These are phyloP conservation scores for Colletotrichum chlorophyti DNA, from an alignment of 2,329 filamentous ascomycete genomes.

Conservation along the genomic window DNA sequence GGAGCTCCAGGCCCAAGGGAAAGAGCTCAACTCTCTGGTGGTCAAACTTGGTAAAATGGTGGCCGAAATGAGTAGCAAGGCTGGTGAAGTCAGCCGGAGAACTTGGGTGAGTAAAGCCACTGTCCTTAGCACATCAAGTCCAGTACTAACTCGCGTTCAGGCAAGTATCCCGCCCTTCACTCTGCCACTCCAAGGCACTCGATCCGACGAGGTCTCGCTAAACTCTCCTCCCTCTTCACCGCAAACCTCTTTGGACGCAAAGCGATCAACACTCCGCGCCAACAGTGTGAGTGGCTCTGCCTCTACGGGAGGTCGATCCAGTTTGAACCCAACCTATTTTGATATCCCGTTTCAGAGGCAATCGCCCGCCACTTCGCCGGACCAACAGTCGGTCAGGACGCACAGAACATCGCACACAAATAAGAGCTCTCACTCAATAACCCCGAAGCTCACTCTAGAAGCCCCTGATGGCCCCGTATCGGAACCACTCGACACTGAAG, in stretches of 20 bases:
- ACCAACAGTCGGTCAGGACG: slow-evolving; percentile 8
- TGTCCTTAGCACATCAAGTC: not conserved
- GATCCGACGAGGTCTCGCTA: slow-evolving; percentile 23
- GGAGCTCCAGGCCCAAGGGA: slow-evolving; percentile 76
- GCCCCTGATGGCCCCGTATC: slow-evolving; percentile 12
- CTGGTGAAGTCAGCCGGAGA: slow-evolving; percentile 81
- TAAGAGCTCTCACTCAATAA: not conserved
- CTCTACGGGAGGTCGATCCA: slow-evolving; percentile 19
- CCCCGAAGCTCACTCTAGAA: slow-evolving; percentile 24
- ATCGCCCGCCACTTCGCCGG: slow-evolving; percentile 17
- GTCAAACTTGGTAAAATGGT: slow-evolving; percentile 78
- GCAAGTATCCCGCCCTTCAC: slow-evolving; percentile 30
- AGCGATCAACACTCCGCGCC: slow-evolving; percentile 24
- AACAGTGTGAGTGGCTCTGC: slow-evolving; percentile 26
- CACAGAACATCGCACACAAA: slow-evolving; percentile 1
- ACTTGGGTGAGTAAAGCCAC: slow-evolving; percentile 66
- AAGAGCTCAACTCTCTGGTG: slow-evolving; percentile 72
- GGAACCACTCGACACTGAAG: slow-evolving; percentile 1
- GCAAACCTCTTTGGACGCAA: slow-evolving; percentile 28
- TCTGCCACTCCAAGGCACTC: slow-evolving; percentile 31
- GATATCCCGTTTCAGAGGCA: slow-evolving; percentile 31
- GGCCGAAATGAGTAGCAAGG: slow-evolving; percentile 84
- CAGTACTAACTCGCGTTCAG: slow-evolving; percentile 11
- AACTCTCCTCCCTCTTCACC: slow-evolving; percentile 34
- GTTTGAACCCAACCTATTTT: slow-evolving; percentile 32